Base-by-base conservation (phyloP, 1,284 basidiomycete species). In the Porogramme epimiltina region DNA sequence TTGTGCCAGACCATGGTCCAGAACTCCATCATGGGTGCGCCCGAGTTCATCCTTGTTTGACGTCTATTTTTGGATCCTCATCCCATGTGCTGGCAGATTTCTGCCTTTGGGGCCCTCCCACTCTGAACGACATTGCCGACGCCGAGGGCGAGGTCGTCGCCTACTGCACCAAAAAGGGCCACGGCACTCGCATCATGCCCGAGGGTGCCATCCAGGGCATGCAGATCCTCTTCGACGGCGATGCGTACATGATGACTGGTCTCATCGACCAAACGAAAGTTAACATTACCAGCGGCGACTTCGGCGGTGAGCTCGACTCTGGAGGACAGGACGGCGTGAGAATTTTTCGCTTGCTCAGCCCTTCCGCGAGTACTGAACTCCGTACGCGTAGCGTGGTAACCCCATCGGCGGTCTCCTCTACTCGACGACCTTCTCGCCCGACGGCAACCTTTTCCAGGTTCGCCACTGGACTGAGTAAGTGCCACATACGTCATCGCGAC, bases 131-230 rank as follows among this genome's bases (percentile, higher is more conserved):
- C n/a, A 82, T 91, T 49, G 86, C 78, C 22, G 75, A 87, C 58
- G 78, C 80, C 3, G 89, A 91, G 68, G 80, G 75, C 34, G 74
- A 83, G 64, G 84, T 81, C 57, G 84, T 91, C 18, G 82, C 86
- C 0, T 91, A 81, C 81, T 92, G 89, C 73, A 87, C 86, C 33
- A 84, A 82, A 65, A 75, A 78, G 45, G 82, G 84, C 16, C 78
- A 77, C 51, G 87, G 88, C 8, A 74, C 84, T 0, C 85, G 88
- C 44, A 66, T 79, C 25, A 86, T 91, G 22, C 85, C 85, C 40
- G 69, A 76, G 16, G 83, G 82, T 20, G 73, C 85, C 6, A 72
- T 91, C 54, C 72, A 75, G 26, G 87, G 85, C 57, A 77, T 87
- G 2, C 86, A 89, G 65, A 79, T 85, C 65, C 76, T 37, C 34